Conservation (phyloP, 2,329 filamentous ascomycete genomes). For the Penicillium janthinellum region DNA sequence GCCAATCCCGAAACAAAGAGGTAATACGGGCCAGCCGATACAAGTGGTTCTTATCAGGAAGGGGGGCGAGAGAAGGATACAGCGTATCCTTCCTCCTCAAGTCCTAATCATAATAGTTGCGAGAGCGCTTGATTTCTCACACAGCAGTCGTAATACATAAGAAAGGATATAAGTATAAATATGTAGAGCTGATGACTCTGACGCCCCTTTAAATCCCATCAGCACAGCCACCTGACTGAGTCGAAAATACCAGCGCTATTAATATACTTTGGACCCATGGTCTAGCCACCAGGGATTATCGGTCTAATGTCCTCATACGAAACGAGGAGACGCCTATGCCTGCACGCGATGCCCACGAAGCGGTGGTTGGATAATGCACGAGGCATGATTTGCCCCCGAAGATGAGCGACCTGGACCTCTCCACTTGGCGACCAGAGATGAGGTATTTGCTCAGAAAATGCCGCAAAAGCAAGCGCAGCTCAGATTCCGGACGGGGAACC, state of each 20-base stretch:
- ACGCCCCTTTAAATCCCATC: background rate
- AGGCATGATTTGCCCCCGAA: conserved; percentile 14
- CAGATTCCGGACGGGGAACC: conserved; percentile 6
- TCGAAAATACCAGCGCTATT: conserved; percentile 13
- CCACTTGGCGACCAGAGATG: conserved; percentile 11
- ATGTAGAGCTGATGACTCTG: background rate
- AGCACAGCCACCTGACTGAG: background rate
- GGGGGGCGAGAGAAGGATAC: background rate
- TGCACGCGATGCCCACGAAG: conserved; percentile 3
- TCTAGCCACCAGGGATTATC: conserved; percentile 21
- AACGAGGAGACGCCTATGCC: conserved; percentile 4
- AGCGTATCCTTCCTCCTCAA: background rate
- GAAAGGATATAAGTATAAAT: background rate
- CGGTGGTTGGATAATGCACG: conserved; percentile 11
- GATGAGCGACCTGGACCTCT: conserved; percentile 10
- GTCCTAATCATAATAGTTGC: too few relatives aligned
- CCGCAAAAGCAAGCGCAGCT: conserved; percentile 7
- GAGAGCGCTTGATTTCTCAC: too few relatives aligned
- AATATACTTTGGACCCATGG: conserved; percentile 21
- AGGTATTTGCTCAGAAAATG: conserved; percentile 22
- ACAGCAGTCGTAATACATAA: too few relatives aligned
- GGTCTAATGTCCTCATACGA: conserved; percentile 8
- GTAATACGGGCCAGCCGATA: conserved; percentile 14
- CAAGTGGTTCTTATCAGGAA: conserved; percentile 5
- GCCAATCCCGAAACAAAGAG: conserved; percentile 18